Evolutionary conservation across 169 alveolate genomes (phyloP), one percentile per base, ranked within the genome.

Genomic region (Perkinsus olseni): DNA sequence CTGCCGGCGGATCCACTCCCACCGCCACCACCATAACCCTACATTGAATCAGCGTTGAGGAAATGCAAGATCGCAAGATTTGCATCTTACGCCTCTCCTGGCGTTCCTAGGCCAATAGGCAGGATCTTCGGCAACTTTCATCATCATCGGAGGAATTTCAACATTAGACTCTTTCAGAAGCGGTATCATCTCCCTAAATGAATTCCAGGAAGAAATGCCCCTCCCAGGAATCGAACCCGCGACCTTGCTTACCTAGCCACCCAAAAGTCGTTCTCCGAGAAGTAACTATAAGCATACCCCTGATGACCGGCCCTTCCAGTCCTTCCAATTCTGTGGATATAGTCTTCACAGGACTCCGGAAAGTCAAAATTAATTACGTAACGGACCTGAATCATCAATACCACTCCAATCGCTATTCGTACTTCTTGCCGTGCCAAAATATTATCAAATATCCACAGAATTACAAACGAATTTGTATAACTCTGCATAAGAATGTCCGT

Each of bases 311-410:
- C 99, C 91, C 99, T 94, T 28, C 99, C 99, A 20, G 99, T 98
- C 82, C 99, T 95, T 10, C 99, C 99, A 34, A 97, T 97, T 95
- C 99, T 95, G 95, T 98, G 99, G 34, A 98, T 97, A 92, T 97
- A 98, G 93, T 98, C 99, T 92, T 98, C 99, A 96, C 96, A 96
- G 93, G 97, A 98, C 94, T 98, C 97, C 0, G 99, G 99, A 93
- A 98, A 96, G 28, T 96, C 95, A 94, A 96, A 98, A 94, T 98
- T 98, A n/a, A 98, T 94, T 0, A 98, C 99, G 31, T 62, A 62
- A 62, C 82, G 82, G 31, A 62, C 82, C 82, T 62, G 82, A 40
- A 40, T 40, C 11, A 40, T 40, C 50, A 40, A n/a, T n/a, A n/a
- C n/a, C n/a, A n/a, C n/a, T n/a, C n/a, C n/a, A n/a, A n/a, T n/a